Evolutionary conservation across 148 eudicot genomes (phyloP), one percentile per base, ranked within the genome.

Genomic region (Vaccinium macrocarpon): DNA sequence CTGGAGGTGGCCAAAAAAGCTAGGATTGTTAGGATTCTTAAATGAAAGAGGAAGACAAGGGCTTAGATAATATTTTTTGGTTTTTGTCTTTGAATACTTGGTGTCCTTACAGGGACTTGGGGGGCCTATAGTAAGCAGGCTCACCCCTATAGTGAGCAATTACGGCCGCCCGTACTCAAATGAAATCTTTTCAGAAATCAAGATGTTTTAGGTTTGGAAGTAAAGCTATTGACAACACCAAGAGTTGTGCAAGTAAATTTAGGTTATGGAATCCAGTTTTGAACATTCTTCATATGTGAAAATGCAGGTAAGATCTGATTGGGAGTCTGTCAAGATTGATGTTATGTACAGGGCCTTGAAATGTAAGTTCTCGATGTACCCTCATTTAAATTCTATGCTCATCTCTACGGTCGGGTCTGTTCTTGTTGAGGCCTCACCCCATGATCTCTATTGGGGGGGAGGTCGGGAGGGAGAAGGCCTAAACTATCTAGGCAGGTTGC

Each of bases 381-480:
- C 97, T 6, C 94, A 97, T 79, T 80, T 97, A 68, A 91, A 89
- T 23, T 93, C 93, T 25, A 90, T 97, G 94, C 93, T 97, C 57
- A 84, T 95, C 29, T 90, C 95, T 8, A 97, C 97, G 0, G 89
- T 78, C 7, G 97, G 99, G 35, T 95, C 88, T 25, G 92, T 93
- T 76, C 93, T 97, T 19, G 97, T 95, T 25, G 99, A 97, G 90
- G 96, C 97, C 50, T 97, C 99, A 2, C 99, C 99, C 4, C 98
- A 95, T 72, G 98, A 97, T 90, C 95, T 95, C 35, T 97, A 95
- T 87, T 95, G 99, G 98, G 98, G 98, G 0, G 99, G 99, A 51
- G 99, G 99, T 21, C 93, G 98, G n/a, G 98, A 97, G 12, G 99
- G 99, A 2, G 99, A 97, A 90, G 99, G 99, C 82, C 92, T 95